Base-by-base conservation (phyloP, 208 protist species). In the Crithidia sp. region DNA sequence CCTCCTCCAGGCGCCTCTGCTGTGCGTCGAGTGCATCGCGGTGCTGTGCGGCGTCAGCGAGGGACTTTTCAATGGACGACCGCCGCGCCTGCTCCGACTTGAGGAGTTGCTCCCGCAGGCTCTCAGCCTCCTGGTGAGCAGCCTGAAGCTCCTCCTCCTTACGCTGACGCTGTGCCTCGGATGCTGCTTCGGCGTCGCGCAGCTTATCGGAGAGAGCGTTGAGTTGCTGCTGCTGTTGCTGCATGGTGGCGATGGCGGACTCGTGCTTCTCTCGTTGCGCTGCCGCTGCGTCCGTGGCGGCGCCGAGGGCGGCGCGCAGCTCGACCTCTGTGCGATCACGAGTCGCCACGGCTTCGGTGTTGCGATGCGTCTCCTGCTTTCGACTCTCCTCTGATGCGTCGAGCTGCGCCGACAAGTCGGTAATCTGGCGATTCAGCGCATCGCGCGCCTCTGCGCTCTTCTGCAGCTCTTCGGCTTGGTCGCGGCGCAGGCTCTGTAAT, bases 51-150 rank as follows among this genome's bases (percentile, higher is more conserved):
- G 61, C 17, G n/a, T 67, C 7, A 14, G 12, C 57, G 3, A 56
- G 16, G 3, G 47, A 14, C 7, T 43, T 36, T 45, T 69, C 43
- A 5, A 28, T 13, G 0, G 36, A 14, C 8, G 17, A 36, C 41
- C 10, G 28, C 16, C 44, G 60, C 5, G 58, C 70, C 43, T 65
- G 50, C 53, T 69, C 53, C 17, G 62, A 62, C 17, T 50, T 43
- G 4, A 37, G 28, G 8, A 76, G 47, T 14, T 63, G n/a, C 3
- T 36, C 45, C 14, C 16, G 44, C 28, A 67, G 8, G 14, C 16
- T 36, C 10, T 19, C 28, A 4, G 40, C 10, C 55, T 43, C n/a
- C n/a, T 50, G 17, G 6, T 37, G 28, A 10, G 8, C 50, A 39
- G 41, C 17, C 17, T 28, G 7, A 39, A 69, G 53, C 36, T 28